phyloP scores from a whole-genome alignment of 2,329 filamentous ascomycete species.

The Elsinoe necatrix region DNA sequence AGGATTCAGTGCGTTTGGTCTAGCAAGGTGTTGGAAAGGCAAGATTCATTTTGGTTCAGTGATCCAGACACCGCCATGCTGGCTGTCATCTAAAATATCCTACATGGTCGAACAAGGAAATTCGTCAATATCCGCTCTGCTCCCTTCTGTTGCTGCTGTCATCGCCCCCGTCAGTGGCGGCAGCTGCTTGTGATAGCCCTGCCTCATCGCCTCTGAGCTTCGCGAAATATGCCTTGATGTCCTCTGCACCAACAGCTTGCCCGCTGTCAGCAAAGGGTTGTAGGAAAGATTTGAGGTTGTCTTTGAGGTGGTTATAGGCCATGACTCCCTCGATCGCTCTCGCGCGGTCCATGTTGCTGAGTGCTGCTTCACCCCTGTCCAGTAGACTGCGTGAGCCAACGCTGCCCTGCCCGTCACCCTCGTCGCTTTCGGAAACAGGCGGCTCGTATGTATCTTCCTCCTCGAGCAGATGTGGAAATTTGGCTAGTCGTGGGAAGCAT shows the following conservation, averaged over 20 bases:
- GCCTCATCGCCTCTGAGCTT: slow-evolving; percentile 82
- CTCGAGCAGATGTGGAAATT: slow-evolving; percentile 75
- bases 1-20: background rate
- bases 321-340: slow-evolving; percentile 89
- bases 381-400: slow-evolving; percentile 73
- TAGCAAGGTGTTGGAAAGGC: slow-evolving; percentile 1
- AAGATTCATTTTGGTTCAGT: background rate
- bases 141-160: slow-evolving; percentile 30
- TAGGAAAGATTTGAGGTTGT: slow-evolving; percentile 91
- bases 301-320: slow-evolving; percentile 94
- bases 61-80: background rate
- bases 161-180: slow-evolving; percentile 38
- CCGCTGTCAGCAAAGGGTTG: slow-evolving; percentile 90
- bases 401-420: slow-evolving; percentile 46
- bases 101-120: background rate
- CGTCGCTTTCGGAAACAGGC: slow-evolving; percentile 57
- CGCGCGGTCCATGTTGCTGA: slow-evolving; percentile 87
- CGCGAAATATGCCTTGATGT: slow-evolving; percentile 95
- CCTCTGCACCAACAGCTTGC: slow-evolving; percentile 78
- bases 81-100: background rate
- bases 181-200: slow-evolving; percentile 56
- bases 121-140: slow-evolving; percentile 15
- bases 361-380: slow-evolving; percentile 83
- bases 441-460: slow-evolving; percentile 94
- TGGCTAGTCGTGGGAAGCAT: slow-evolving; percentile 67